Conservation (phyloP, 1,284 basidiomycete species). For the Chalciporus sp. region DNA sequence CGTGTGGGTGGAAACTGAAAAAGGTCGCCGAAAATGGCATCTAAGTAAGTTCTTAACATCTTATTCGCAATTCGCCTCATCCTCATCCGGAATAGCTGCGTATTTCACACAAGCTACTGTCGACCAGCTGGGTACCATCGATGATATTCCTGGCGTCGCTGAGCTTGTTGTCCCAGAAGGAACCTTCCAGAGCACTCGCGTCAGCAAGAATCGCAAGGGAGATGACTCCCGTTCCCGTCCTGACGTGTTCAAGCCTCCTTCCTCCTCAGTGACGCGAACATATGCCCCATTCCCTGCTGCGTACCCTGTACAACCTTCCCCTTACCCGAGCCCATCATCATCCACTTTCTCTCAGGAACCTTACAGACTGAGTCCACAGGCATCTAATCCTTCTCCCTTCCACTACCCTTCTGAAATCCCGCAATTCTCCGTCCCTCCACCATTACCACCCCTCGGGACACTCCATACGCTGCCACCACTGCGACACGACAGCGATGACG, state of each 20-base stretch:
- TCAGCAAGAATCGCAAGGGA: conserved; percentile 48
- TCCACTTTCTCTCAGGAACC: conserved; percentile 28
- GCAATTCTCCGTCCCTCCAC: conserved; percentile 31
- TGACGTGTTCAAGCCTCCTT: conserved; percentile 31
- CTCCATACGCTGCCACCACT: conserved; percentile 32
- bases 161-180: conserved; percentile 59
- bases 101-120: conserved; percentile 77
- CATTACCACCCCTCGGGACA: conserved; percentile 24
- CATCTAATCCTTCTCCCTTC: conserved; percentile 24
- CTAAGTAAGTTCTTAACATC: conserved; percentile 52
- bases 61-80: conserved; percentile 3
- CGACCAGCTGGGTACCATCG: conserved; percentile 64
- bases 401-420: conserved; percentile 27
- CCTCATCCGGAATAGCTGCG: conserved; percentile 51
- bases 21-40: conserved; percentile 75
- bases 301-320: conserved; percentile 30
- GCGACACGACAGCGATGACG: conserved; percentile 27
- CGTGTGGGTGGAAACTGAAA: conserved; percentile 64
- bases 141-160: conserved; percentile 56
- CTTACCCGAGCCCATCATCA: conserved; percentile 32
- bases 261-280: conserved; percentile 43
- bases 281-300: conserved; percentile 60
- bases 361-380: conserved; percentile 22
- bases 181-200: conserved; percentile 63
- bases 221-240: conserved; percentile 29